Base-by-base conservation (phyloP, 306 rosid species). In the Casuarina glauca region DNA sequence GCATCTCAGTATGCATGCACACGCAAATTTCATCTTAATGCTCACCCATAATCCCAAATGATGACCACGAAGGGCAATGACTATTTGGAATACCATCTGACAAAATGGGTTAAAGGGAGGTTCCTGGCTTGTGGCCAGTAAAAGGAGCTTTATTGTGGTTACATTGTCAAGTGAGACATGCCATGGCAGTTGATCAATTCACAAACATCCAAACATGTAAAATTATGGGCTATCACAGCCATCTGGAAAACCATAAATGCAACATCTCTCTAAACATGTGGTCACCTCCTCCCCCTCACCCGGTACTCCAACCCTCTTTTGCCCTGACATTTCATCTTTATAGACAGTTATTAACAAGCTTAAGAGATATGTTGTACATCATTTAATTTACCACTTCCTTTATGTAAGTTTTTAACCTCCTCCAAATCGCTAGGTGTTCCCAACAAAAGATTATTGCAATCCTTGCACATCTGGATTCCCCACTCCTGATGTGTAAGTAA, bases 141-240 rank as follows among this genome's bases (percentile, higher is more conserved):
- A 39, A 63, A 53, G 36, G 45, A 72, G 78, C 58, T 45, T 71
- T 70, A 48, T 54, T 55, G 74, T 12, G 60, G 58, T 9, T 74
- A 38, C 17, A 39, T 73, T 38, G 52, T 15, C 75, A 41, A 16
- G 19, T 16, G 26, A n/a, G 57, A 63, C 12, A 43, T 43, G 19
- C 60, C 80, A 68, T 39, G 36, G 48, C 63, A 55, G n/a, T 36
- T 64, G 76, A 49, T 42, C 43, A 44, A 17, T 54, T 58, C 50
- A 19, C 50, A 62, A 46, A 35, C 70, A 57, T 62, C 68, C 5
- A 73, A 50, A 63, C 77, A 80, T n/a, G 73, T 15, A 67, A 78
- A 64, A 35, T 63, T 75, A 79, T 66, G 49, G 73, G 73, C 66
- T 52, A 72, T 80, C 26, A 54, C 11, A 32, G 55, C 63, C 58